Evolutionary conservation across 129 eudicot species (phyloP), one percentile per base, ranked within the genome.

Genomic region (Flaveria ramosissima): DNA sequence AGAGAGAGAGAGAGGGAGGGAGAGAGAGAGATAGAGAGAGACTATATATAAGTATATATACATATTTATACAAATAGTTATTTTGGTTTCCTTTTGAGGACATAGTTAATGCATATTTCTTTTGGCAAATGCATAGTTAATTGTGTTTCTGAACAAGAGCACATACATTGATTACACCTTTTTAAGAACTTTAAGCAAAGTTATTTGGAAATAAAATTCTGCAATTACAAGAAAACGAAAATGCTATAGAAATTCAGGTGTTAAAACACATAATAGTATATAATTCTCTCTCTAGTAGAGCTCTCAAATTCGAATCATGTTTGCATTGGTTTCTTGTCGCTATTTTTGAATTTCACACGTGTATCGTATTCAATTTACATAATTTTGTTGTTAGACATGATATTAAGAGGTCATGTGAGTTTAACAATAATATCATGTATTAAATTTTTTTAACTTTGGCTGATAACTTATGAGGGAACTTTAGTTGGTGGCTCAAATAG

Each of bases 51-150:
- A 32, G 27, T 64, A 2, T 47, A 24, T 32, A 46, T 5, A 39
- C 42, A 17, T 50, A 26, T 64, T 47, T 46, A 50, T 61, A 71
- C 51, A 47, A 0, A 60, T 70, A 56, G 15, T 59, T 77, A 55
- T 57, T 6, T 59, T n/a, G 30, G 70, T 20, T 59, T 26, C 77
- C n/a, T 78, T 70, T 57, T 45, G 41, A 47, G 63, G 47, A 47
- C 47, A 77, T 55, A 77, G 68, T 77, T 69, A 53, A 68, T 69
- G 70, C 48, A 77, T 57, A 45, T 70, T 71, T 78, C 77, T 71
- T 71, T 51, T 70, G 77, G 26, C 16, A 70, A 70, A 45, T 78
- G 46, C 24, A 30, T 47, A 59, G 71, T 45, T 70, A 46, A 30
- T 46, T 70, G 64, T 70, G 53, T 46, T 46, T 70, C 7, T 70